Conservation (phyloP, 2,329 filamentous ascomycete species). For the Epichloe gansuensis region DNA sequence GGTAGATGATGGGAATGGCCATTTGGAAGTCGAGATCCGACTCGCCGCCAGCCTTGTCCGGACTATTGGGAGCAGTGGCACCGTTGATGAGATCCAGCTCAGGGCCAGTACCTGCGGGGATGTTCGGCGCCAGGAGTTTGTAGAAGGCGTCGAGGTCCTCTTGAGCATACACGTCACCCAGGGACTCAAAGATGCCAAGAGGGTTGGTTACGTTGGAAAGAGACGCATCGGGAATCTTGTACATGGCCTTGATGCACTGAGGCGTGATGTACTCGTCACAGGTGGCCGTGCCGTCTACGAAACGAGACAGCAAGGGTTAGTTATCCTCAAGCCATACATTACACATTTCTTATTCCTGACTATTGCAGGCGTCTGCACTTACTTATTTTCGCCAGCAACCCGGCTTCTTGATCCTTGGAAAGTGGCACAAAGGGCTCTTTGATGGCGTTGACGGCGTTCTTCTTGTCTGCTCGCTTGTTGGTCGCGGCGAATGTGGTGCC, state of each 20-base stretch:
- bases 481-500: constrained; percentile 16
- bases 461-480: background rate
- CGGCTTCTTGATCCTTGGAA: background rate
- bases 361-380: background rate
- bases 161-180: constrained; percentile 37
- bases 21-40: constrained; percentile 42
- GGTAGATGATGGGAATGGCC: constrained; percentile 37
- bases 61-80: constrained; percentile 27
- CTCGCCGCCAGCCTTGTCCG: constrained; percentile 26
- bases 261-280: constrained; percentile 46
- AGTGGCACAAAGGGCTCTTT: background rate
- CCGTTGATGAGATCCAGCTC: constrained; percentile 33
- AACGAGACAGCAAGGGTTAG: background rate
- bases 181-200: constrained; percentile 40
- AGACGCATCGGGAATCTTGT: constrained; percentile 27
- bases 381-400: background rate
- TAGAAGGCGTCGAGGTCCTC: constrained; percentile 36
- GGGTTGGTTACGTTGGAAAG: constrained; percentile 27
- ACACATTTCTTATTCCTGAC: background rate
- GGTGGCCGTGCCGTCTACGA: constrained; percentile 2
- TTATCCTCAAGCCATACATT: background rate
- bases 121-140: constrained; percentile 26
- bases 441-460: background rate
- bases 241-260: constrained; percentile 38
- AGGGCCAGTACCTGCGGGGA: constrained; percentile 30